phyloP scores from a whole-genome alignment of 2,329 filamentous ascomycete genomes.

The Tolypocladium tundrense region DNA sequence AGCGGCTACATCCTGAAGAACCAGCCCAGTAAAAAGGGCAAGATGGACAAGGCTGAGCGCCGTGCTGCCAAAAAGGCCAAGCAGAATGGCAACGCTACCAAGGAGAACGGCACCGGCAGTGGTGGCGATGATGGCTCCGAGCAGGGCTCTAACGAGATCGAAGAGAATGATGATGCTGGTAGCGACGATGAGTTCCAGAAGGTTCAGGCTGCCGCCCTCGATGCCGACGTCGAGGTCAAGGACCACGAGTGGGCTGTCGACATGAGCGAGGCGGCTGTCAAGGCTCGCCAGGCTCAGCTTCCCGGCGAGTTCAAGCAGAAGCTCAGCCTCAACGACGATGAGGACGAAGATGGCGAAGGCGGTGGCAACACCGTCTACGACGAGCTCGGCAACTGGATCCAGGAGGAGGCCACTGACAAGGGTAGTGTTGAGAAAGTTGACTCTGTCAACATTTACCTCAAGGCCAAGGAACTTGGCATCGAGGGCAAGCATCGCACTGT shows the following conservation, averaged over 20 bases:
- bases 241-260: constrained; percentile 95
- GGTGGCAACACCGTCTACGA: constrained; percentile 73
- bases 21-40: constrained; percentile 73
- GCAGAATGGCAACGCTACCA: constrained; percentile 52
- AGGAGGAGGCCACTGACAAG: constrained; percentile 59
- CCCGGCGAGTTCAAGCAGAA: constrained; percentile 92
- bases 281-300: constrained; percentile 84
- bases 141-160: constrained; percentile 38
- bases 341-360: constrained; percentile 72
- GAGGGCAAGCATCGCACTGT: constrained; percentile 91
- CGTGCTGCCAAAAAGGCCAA: constrained; percentile 89
- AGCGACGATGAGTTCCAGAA: constrained; percentile 91
- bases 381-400: constrained; percentile 86
- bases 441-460: constrained; percentile 87
- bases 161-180: constrained; percentile 53
- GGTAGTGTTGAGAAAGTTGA: constrained; percentile 70
- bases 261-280: constrained; percentile 90
- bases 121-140: constrained; percentile 45
- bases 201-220: constrained; percentile 53
- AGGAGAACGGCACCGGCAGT: constrained; percentile 49
- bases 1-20: constrained; percentile 97
- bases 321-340: constrained; percentile 71
- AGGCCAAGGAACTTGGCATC: constrained; percentile 93
- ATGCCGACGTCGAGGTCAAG: constrained; percentile 52
- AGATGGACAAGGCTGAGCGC: constrained; percentile 90